phyloP scores from a whole-genome alignment of 306 rosid species.

The Arachis hypogaea region DNA sequence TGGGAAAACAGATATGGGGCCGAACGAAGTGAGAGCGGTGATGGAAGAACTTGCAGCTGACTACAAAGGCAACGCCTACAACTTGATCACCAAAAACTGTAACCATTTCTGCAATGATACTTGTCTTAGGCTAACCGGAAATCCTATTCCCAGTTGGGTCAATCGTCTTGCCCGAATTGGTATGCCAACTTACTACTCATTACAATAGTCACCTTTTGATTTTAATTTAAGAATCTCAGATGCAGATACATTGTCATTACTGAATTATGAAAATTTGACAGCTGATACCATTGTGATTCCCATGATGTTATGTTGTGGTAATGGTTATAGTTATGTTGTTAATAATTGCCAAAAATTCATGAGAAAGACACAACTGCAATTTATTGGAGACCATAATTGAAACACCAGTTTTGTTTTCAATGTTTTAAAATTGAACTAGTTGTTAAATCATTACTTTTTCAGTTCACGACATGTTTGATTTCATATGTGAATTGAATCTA shows the following conservation, averaged over 20 bases:
- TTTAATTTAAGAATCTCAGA: background rate
- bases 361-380: background rate
- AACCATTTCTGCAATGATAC: constrained; percentile 88
- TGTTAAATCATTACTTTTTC: too few relatives aligned
- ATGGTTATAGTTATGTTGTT: too few relatives aligned
- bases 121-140: constrained; percentile 72
- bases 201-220: background rate
- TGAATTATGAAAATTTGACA: background rate
- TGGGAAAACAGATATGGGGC: constrained; percentile 71
- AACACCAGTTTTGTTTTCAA: background rate
- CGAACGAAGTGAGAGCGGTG: constrained; percentile 57
- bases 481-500: too few relatives aligned
- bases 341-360: too few relatives aligned
- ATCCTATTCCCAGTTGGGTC: constrained; percentile 87
- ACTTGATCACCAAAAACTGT: constrained; percentile 84
- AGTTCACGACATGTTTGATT: background rate
- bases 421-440: background rate
- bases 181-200: constrained; percentile 37
- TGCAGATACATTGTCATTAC: background rate
- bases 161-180: constrained; percentile 95
- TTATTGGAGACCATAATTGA: background rate
- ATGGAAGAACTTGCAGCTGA: constrained; percentile 70
- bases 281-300: background rate
- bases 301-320: background rate
- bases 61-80: constrained; percentile 84